phyloP scores from a whole-genome alignment of 2,329 filamentous ascomycete species.

The Blastomyces gilchristii region DNA sequence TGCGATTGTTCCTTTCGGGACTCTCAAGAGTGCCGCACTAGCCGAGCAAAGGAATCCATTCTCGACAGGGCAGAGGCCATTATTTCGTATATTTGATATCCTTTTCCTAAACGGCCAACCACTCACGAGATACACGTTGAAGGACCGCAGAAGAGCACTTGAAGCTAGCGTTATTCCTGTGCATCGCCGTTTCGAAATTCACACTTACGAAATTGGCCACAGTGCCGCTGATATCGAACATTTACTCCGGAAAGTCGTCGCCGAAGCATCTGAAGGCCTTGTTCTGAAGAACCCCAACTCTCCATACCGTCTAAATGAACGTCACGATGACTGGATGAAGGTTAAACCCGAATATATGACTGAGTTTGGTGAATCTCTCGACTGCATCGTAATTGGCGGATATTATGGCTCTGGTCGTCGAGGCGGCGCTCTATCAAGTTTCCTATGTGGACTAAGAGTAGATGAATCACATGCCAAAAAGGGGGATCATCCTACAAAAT shows the following conservation, averaged over 20 bases:
- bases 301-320: constrained; percentile 73
- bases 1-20: constrained; percentile 80
- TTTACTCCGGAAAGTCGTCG: constrained; percentile 69
- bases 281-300: constrained; percentile 90
- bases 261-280: constrained; percentile 76
- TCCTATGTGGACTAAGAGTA: constrained; percentile 75
- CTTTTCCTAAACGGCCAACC: constrained; percentile 73
- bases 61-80: constrained; percentile 53
- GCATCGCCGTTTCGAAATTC: constrained; percentile 71
- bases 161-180: constrained; percentile 59
- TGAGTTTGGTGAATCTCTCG: constrained; percentile 86
- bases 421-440: constrained; percentile 74
- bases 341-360: constrained; percentile 98
- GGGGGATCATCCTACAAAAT: constrained; percentile 56
- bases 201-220: constrained; percentile 57
- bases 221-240: constrained; percentile 66
- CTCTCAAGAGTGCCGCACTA: constrained; percentile 80
- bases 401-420: constrained; percentile 84
- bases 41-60: constrained; percentile 66
- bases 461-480: constrained; percentile 55
- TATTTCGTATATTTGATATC: constrained; percentile 85
- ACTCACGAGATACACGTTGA: constrained; percentile 71
- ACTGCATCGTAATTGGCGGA: constrained; percentile 80
- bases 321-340: constrained; percentile 96
- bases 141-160: constrained; percentile 67